Base-by-base conservation (phyloP, 352 stramenopile species). In the Globisporangium alternatum region DNA sequence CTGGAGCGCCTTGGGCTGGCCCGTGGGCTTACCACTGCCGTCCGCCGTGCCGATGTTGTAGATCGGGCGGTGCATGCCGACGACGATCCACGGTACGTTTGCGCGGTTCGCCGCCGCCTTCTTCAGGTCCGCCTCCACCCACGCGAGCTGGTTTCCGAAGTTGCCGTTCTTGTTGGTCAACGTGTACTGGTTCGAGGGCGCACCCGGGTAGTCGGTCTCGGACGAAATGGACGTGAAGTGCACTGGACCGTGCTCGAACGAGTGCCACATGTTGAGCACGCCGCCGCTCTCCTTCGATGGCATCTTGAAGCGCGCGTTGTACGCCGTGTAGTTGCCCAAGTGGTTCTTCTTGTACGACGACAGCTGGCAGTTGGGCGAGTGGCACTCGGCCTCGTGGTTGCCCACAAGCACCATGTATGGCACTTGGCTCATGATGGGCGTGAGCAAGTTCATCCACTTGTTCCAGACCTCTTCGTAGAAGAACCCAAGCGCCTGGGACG, bases 371-470 rank as follows among this genome's bases (percentile, higher is more conserved):
- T 48, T 33, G 1, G 83, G 77, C 25, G 80, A 91, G 66, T 95
- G 81, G 65, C 88, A 96, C 65, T 97, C 87, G 9, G 86, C 85
- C 57, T 97, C 90, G 70, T 97, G 90, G 70, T 97, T 97, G 22
- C 89, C 89, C 1, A 86, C 73, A 3, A 77, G 25, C 9, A 91
- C 82, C 87, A 96, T 96, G 76, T 95, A 96, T 22, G 90, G 86
- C 43, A 89, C 60, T 10, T 69, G 31, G 17, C 54, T 69, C 78
- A 85, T 88, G 53, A 82, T 48, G 1, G 79, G 70, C 31, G 72
- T 67, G 39, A 94, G 58, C 57, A 71, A 60, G 61, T 88, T 84
- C 81, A 96, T 91, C 74, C 77, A 97, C 64, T 83, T 76, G 71
- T 97, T 93, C 72, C 85, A 97, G 6, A 83, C 80, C 49, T 95